Conservation (phyloP, 2,329 filamentous ascomycete species). For the Herpotrichia juniperi region DNA sequence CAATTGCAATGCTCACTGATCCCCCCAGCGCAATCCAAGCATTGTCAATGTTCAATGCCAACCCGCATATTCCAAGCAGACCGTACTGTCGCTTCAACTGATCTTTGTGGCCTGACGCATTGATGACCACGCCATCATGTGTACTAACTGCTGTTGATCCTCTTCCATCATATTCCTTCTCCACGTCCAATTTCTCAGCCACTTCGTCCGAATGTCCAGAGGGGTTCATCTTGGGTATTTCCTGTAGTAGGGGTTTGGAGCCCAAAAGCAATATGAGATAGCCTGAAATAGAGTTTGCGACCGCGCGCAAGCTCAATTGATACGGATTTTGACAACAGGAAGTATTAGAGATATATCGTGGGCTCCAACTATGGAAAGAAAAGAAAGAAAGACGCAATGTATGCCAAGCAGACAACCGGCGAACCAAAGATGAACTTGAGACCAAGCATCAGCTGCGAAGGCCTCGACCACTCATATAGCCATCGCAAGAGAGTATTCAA, state of each 20-base stretch:
- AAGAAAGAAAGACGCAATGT: neutral
- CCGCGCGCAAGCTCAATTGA: neutral
- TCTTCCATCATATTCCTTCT: slow-evolving; percentile 12
- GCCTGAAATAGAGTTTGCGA: neutral
- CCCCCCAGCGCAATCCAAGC: slow-evolving; percentile 70
- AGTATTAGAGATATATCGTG: neutral
- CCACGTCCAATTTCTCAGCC: slow-evolving; percentile 9
- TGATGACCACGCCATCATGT: slow-evolving; percentile 56
- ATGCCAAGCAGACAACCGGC: neutral
- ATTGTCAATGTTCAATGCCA: slow-evolving; percentile 63
- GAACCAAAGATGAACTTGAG: neutral
- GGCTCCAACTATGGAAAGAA: neutral
- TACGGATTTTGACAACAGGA: neutral
- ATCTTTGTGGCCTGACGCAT: slow-evolving; percentile 68
- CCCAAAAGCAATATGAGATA: neutral
- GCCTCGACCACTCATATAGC: slow-evolving; percentile 4
- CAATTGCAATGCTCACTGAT: slow-evolving; percentile 61
- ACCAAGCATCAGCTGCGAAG: neutral
- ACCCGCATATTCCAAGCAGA: slow-evolving; percentile 63
- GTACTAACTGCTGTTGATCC: slow-evolving; percentile 26
- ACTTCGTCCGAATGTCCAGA: neutral
- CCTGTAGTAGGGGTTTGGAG: neutral
- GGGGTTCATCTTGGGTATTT: neutral
- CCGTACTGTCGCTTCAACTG: slow-evolving; percentile 69
- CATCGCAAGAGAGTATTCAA: neutral